phyloP scores from a whole-genome alignment of 768 basidiomycete species.

The Cystoderma amianthinum region DNA sequence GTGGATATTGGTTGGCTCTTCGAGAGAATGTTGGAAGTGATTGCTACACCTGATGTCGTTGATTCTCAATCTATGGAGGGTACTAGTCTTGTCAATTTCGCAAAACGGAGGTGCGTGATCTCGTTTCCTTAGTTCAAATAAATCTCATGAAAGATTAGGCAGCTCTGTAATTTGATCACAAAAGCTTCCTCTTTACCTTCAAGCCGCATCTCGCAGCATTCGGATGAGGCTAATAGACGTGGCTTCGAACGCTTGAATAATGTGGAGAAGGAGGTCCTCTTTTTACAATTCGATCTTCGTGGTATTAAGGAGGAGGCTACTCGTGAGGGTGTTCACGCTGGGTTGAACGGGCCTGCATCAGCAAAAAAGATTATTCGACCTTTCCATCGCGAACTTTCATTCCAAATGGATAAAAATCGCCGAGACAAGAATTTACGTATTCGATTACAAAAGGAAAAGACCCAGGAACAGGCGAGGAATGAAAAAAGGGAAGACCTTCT shows the following conservation, averaged over 20 bases:
- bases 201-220: conserved; percentile 33
- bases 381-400: conserved; percentile 56
- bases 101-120: conserved; percentile 69
- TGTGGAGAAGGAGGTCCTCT: conserved; percentile 63
- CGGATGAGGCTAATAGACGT: conserved; percentile 52
- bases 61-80: conserved; percentile 46
- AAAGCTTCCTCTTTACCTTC: conserved; percentile 41
- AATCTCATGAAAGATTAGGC: too few relatives aligned
- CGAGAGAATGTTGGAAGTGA: conserved; percentile 75
- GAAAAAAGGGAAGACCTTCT: conserved; percentile 74
- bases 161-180: conserved; percentile 58
- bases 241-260: conserved; percentile 73
- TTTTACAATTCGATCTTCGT: conserved; percentile 62
- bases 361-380: conserved; percentile 51
- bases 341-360: conserved; percentile 33
- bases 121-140: too few relatives aligned
- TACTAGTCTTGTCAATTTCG: conserved; percentile 66
- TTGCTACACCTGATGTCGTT: conserved; percentile 66
- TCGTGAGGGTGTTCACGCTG: conserved; percentile 48
- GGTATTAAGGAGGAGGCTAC: conserved; percentile 71
- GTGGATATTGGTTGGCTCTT: conserved; percentile 81
- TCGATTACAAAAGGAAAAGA: conserved; percentile 69
- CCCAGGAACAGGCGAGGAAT: conserved; percentile 62
- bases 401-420: conserved; percentile 78
- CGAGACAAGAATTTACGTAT: conserved; percentile 67